Base-by-base conservation (phyloP, 257 asterid species). In the Rehmannia glutinosa region DNA sequence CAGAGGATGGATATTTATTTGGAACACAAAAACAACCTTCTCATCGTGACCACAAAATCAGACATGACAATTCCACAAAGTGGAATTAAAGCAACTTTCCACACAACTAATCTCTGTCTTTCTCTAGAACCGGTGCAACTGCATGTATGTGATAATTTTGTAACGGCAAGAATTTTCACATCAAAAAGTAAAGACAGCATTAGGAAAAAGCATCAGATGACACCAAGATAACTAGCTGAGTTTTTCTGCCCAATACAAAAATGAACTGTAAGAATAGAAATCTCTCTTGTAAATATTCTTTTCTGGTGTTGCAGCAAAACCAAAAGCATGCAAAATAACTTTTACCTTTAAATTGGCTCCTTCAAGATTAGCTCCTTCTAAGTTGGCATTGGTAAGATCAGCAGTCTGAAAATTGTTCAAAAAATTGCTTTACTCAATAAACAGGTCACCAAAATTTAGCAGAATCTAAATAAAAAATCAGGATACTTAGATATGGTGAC, bases 301-400 rank as follows among this genome's bases (percentile, higher is more conserved):
- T 30, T 72, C 53, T 13, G 53, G 28, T 43, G 30, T 52, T 16
- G 62, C 13, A 15, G 4, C 53, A 28, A 12, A 42, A 67, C 21
- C 16, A 54, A 55, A 38, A n/a, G 43, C 39, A 69, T 47, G 49
- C 52, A 75, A 19, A 28, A 36, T 59, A 54, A 62, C 7, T 21
- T 68, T 72, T 74, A 86, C 97, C 97, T 92, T 92, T 72, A 92
- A 78, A 79, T 92, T 92, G 74, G 98, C 98, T 67, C 98, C 98
- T 80, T 92, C 98, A 52, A 92, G 84, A 81, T 87, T 89, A 58
- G 98, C 97, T 75, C 97, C 98, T 84, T 92, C 97, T 79, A 92
- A 81, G 86, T 92, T 92, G 80, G 98, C 98, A 86, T 92, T 92
- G 51, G 96, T 89, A 24, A 92, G 98, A 87, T 92, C 98, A 78